Evolutionary conservation across 306 rosid genomes (phyloP).

Genomic region (Calophaca sinica): DNA sequence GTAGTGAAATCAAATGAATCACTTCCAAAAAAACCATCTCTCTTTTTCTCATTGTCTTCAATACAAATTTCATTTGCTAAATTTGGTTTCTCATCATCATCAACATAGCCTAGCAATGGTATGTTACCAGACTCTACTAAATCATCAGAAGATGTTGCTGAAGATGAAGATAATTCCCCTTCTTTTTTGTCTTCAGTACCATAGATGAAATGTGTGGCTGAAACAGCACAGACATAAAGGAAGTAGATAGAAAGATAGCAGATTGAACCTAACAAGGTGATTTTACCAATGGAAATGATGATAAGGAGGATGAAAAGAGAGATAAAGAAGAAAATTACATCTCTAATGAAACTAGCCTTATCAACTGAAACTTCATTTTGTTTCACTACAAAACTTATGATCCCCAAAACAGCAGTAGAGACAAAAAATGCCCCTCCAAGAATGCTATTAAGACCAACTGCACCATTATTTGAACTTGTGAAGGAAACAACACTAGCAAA

Average conservation of each 20-base stretch:
- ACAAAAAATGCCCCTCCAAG: conserved; percentile 47
- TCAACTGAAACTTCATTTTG: conserved; percentile 38
- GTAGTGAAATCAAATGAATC: conserved; percentile 1
- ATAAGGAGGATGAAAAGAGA: background rate
- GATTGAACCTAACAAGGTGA: conserved; percentile 36
- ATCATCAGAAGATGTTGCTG: conserved; percentile 25
- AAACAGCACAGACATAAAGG: conserved; percentile 42
- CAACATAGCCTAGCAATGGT: conserved; percentile 34
- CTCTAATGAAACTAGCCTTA: conserved; percentile 47
- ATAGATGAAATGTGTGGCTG: conserved; percentile 44
- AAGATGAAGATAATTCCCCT: conserved; percentile 6
- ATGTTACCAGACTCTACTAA: conserved; percentile 33
- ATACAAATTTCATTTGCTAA: background rate
- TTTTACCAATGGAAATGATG: conserved; percentile 38
- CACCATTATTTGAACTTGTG: conserved; percentile 48
- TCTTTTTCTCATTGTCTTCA: background rate
- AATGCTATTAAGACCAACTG: conserved; percentile 45
- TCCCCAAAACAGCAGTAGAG: conserved; percentile 41
- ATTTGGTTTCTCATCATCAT: conserved; percentile 33
- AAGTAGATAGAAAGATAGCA: conserved; percentile 42
- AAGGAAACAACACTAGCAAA: conserved; percentile 50
- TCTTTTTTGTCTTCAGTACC: conserved; percentile 17
- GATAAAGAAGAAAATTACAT: conserved; percentile 42
- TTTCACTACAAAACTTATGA: conserved; percentile 39
- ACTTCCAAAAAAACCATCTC: background rate